Evolutionary conservation across 345 rosid genomes (phyloP).

Genomic region (Turnera subulata): DNA sequence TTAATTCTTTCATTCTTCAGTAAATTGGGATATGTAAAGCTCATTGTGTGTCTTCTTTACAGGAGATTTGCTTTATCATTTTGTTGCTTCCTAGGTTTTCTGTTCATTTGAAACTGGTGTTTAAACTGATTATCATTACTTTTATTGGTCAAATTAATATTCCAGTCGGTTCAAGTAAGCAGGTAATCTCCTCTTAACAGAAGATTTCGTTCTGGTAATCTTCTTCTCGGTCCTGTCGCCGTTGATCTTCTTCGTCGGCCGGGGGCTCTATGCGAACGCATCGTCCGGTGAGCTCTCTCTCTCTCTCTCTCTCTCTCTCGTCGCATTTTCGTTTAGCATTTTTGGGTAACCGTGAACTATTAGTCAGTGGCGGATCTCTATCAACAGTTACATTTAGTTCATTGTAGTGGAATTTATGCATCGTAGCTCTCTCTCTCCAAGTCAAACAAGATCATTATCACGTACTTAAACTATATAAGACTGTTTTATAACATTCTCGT

Average conservation of each 20-base stretch:
- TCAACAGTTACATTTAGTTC: not conserved
- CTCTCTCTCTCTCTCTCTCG: not conserved
- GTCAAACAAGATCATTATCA: too few species aligned
- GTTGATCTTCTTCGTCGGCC: conserved; percentile 62
- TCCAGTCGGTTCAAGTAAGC: conserved; percentile 33
- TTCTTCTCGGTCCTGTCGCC: conserved; percentile 62
- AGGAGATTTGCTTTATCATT: too few species aligned
- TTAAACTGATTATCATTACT: conserved; percentile 14
- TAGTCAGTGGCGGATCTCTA: too few species aligned
- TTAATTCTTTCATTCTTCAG: too few species aligned
- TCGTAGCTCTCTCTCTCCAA: too few species aligned
- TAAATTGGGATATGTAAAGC: too few species aligned
- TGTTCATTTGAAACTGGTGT: not conserved
- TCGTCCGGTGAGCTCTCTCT: conserved; percentile 37
- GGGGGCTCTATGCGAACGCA: conserved; percentile 47
- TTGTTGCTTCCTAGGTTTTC: not conserved
- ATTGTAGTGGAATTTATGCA: not conserved
- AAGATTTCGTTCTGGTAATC: conserved; percentile 36
- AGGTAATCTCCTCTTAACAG: conserved; percentile 33
- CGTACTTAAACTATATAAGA: too few species aligned
- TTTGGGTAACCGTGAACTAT: too few species aligned
- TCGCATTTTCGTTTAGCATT: not conserved
- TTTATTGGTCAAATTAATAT: conserved; percentile 51
- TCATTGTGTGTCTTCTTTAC: not conserved
- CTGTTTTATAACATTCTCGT: too few species aligned